phyloP scores from a whole-genome alignment of 768 basidiomycete species.

The Podaxis sp. region DNA sequence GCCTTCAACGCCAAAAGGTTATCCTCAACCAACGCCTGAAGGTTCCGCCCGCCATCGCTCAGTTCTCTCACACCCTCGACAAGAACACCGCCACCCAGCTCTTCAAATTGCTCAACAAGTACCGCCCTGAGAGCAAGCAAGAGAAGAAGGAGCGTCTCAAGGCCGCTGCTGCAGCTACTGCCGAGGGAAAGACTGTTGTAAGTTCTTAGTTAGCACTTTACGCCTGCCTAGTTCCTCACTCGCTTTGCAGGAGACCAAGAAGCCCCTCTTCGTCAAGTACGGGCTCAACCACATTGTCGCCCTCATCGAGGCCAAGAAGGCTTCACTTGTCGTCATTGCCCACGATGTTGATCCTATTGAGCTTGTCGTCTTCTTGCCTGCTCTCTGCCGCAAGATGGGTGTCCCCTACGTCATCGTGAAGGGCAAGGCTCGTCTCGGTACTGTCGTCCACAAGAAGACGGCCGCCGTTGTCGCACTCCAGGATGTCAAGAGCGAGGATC shows the following conservation, averaged over 20 bases:
- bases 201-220: neutral
- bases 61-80: constrained; percentile 97
- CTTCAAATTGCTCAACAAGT: constrained; percentile 98
- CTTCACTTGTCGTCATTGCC: constrained; percentile 90
- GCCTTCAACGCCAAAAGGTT: constrained; percentile 97
- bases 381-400: constrained; percentile 99
- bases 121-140: constrained; percentile 90
- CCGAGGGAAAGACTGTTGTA: constrained; percentile 61
- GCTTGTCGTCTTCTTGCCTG: constrained; percentile 97
- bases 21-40: constrained; percentile 97
- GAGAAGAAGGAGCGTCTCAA: constrained; percentile 96
- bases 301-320: constrained; percentile 97
- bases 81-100: constrained; percentile 99
- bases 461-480: constrained; percentile 88
- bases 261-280: constrained; percentile 94
- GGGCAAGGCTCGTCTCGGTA: constrained; percentile 96
- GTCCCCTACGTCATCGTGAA: constrained; percentile 98
- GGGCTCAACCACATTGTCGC: constrained; percentile 97
- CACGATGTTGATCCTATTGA: constrained; percentile 99
- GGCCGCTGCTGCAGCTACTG: constrained; percentile 72
- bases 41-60: constrained; percentile 96
- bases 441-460: constrained; percentile 98
- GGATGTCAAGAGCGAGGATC: constrained; percentile 94
- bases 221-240: neutral
- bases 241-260: constrained; percentile 72